These are phyloP conservation scores for Taphrina communis DNA, from an alignment of 1,139 yeast species.

Conservation along the genomic window DNA sequence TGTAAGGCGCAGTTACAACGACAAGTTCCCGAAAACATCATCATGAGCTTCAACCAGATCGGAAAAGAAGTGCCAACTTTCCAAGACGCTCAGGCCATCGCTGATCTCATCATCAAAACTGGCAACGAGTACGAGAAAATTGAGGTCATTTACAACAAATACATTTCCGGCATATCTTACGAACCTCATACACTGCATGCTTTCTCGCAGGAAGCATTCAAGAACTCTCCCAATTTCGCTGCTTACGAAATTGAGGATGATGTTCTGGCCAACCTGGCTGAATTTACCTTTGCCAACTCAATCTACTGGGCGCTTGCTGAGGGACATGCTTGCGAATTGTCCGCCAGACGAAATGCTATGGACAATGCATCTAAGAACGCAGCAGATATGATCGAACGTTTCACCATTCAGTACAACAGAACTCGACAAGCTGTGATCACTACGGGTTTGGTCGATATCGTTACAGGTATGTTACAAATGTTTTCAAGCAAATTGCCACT, in stretches of 20 bases:
- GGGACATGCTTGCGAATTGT: constrained; percentile 97
- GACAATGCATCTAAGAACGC: constrained; percentile 99
- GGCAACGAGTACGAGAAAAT: constrained; percentile 68
- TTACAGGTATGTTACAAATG: constrained; percentile 79
- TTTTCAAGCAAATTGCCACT: not conserved
- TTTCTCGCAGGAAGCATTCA: constrained; percentile 73
- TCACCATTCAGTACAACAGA: constrained; percentile 98
- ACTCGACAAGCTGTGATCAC: constrained; percentile 99
- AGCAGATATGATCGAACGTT: constrained; percentile 95
- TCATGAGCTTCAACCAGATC: constrained; percentile 81
- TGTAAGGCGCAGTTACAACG: constrained; percentile 85
- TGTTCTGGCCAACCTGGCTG: constrained; percentile 61
- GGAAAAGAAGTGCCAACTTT: constrained; percentile 98
- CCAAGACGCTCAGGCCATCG: constrained; percentile 83
- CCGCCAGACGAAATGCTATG: constrained; percentile 99
- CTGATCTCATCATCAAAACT: constrained; percentile 77
- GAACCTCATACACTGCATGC: constrained; percentile 78
- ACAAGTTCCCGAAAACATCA: constrained; percentile 72
- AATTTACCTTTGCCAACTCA: constrained; percentile 88
- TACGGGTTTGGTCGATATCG: constrained; percentile 98
- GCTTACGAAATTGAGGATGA: constrained; percentile 84
- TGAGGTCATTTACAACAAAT: constrained; percentile 85
- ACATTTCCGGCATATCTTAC: constrained; percentile 84
- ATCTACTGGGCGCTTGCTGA: constrained; percentile 92
- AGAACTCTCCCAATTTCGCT: constrained; percentile 83